phyloP scores from a whole-genome alignment of 768 basidiomycete genomes.

The Tylopilus intermedius region DNA sequence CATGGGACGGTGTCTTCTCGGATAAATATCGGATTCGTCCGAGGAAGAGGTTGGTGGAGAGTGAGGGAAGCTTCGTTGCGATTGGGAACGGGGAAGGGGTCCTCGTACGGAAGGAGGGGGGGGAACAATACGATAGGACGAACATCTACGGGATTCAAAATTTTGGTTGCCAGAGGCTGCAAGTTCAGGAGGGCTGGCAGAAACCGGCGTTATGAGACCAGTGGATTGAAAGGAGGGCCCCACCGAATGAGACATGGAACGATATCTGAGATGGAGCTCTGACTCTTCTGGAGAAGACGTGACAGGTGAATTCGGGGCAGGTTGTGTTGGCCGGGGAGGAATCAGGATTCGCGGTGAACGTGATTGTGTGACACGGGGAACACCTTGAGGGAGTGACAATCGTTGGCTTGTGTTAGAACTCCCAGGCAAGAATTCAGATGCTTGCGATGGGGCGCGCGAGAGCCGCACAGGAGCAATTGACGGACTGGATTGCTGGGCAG shows the following conservation, averaged over 20 bases:
- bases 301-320: conserved; percentile 7
- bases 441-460: conserved; percentile 6
- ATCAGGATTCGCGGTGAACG: conserved; percentile 15
- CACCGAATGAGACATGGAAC: neutral
- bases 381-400: conserved; percentile 3
- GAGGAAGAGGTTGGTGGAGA: conserved; percentile 6
- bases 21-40: conserved; percentile 4
- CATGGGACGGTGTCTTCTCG: neutral
- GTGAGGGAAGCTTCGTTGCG: neutral
- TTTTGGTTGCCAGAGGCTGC: neutral
- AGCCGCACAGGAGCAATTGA: neutral
- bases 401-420: neutral
- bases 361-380: neutral
- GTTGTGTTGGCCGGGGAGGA: conserved; percentile 4
- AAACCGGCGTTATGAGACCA: conserved; percentile 6
- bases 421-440: neutral
- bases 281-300: conserved; percentile 20
- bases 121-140: neutral
- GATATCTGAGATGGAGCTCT: conserved; percentile 3
- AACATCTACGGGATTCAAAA: neutral
- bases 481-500: neutral
- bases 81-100: neutral
- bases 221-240: neutral
- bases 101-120: neutral
- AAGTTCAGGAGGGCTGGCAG: conserved; percentile 1